Percentiles rank a stretch among this genome's conserved stretches.
Conservation (phyloP, 495 filamentous ascomycete genomes). For the Staphylotrichum longicolle region DNA sequence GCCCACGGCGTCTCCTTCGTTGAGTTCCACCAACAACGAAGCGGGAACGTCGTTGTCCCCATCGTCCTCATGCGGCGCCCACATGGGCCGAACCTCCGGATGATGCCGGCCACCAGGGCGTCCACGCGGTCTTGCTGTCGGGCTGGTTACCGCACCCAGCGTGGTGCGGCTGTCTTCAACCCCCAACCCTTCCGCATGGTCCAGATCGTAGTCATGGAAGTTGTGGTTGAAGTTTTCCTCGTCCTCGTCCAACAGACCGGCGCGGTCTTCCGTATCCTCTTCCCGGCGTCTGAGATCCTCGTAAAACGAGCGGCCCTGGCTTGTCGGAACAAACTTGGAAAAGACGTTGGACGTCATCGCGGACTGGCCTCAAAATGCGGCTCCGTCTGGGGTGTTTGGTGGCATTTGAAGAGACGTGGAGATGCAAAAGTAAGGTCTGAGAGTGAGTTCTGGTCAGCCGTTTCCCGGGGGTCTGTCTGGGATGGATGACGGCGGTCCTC, state of each 20-base stretch:
- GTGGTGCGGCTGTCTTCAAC: slow-evolving; percentile 64
- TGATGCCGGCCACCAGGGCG: slow-evolving; percentile 9
- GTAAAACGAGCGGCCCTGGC: slow-evolving; percentile 65
- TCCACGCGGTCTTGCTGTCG: slow-evolving; percentile 14
- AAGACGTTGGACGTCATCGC: slow-evolving; percentile 74
- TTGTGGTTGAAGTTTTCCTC: slow-evolving; percentile 64
- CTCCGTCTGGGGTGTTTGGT: not conserved
- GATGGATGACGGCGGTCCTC: not conserved
- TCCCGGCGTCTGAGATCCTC: slow-evolving; percentile 65
- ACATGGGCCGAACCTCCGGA: slow-evolving; percentile 29
- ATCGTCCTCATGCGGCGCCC: slow-evolving; percentile 60
- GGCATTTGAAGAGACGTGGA: slow-evolving; percentile 3
- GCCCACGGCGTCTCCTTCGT: slow-evolving; percentile 22
- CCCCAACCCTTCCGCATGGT: slow-evolving; percentile 56
- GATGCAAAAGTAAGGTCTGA: not conserved
- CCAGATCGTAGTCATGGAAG: slow-evolving; percentile 71
- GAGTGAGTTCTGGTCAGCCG: not conserved
- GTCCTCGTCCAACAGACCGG: slow-evolving; percentile 69
- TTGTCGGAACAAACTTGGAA: slow-evolving; percentile 66
- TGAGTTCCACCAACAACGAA: slow-evolving; percentile 76
- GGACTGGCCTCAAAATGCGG: slow-evolving; percentile 4
- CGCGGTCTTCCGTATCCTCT: slow-evolving; percentile 65
- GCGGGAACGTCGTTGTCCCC: slow-evolving; percentile 88
- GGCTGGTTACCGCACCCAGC: slow-evolving; percentile 40
- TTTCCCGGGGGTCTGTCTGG: not conserved